Evolutionary conservation across 148 eudicot genomes (phyloP).

Genomic region (Rhododendron vialii): DNA sequence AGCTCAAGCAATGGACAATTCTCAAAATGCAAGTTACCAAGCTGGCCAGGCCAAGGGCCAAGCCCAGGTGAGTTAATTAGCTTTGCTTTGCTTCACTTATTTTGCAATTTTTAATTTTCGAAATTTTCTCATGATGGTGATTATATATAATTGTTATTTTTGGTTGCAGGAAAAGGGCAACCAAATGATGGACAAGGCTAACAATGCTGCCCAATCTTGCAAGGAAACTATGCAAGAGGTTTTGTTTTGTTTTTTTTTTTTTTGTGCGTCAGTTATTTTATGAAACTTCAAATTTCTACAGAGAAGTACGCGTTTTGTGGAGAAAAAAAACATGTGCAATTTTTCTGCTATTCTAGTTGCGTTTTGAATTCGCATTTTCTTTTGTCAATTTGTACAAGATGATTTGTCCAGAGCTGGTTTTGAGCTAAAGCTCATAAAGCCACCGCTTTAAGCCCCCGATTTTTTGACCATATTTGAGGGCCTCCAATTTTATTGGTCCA

Average conservation of each 20-base stretch:
- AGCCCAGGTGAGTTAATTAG: constrained; percentile 24
- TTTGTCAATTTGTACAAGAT: too few relatives aligned
- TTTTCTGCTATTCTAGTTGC: too few relatives aligned
- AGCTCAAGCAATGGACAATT: constrained; percentile 21
- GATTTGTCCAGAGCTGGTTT: too few relatives aligned
- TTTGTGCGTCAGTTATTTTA: background rate
- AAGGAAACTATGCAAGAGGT: constrained; percentile 48
- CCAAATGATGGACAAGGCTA: constrained; percentile 56
- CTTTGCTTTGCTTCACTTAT: background rate
- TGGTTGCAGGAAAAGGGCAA: constrained; percentile 45
- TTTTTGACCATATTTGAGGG: too few relatives aligned
- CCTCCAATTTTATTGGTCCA: too few relatives aligned
- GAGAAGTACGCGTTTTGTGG: too few relatives aligned
- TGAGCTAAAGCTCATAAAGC: too few relatives aligned
- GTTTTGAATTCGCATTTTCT: too few relatives aligned
- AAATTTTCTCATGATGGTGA: background rate
- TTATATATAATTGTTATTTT: background rate
- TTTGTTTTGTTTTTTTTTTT: background rate
- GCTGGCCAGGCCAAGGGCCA: constrained; percentile 52
- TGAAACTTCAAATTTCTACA: background rate
- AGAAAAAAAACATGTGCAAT: too few relatives aligned
- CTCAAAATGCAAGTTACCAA: constrained; percentile 25
- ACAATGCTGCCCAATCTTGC: constrained; percentile 55
- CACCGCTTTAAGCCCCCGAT: too few relatives aligned
- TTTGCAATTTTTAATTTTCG: background rate